A percentile compares a stretch with the other conserved stretches of the same genome.
phyloP scores from a whole-genome alignment of 305 asterid species.

The Ajuga reptans region DNA sequence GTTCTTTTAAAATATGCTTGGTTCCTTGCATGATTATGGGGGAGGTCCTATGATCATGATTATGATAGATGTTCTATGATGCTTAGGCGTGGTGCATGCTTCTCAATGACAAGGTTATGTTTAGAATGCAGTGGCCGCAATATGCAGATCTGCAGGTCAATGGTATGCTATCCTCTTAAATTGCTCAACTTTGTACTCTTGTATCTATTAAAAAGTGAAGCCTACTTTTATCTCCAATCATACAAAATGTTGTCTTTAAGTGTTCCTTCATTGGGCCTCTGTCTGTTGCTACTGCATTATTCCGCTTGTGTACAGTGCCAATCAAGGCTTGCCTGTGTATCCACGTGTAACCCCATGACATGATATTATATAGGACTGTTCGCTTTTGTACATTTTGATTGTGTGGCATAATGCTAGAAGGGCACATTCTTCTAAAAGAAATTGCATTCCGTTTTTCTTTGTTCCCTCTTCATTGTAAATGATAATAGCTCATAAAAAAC shows the following conservation, averaged over 20 bases:
- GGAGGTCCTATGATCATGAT: not conserved
- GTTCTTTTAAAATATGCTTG: conserved; percentile 12
- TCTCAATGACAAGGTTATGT: conserved; percentile 89
- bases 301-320: conserved; percentile 5
- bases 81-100: conserved; percentile 98
- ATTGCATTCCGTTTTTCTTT: not conserved
- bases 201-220: conserved; percentile 7
- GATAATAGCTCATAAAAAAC: conserved; percentile 7
- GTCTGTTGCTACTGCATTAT: conserved; percentile 8
- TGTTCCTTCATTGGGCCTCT: conserved; percentile 1
- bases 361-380: not conserved
- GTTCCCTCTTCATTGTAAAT: not conserved
- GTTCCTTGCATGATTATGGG: conserved; percentile 13
- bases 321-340: not conserved
- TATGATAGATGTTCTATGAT: conserved; percentile 14
- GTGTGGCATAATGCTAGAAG: not conserved
- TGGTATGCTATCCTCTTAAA: conserved; percentile 48
- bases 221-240: not conserved
- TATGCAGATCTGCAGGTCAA: conserved; percentile 86
- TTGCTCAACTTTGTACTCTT: conserved; percentile 17
- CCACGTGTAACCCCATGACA: not conserved
- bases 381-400: not conserved
- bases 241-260: not conserved
- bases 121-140: conserved; percentile 99
- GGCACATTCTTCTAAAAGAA: not conserved